phyloP scores from a whole-genome alignment of 805 yeast species.

The Wickerhamia fluorescens region DNA sequence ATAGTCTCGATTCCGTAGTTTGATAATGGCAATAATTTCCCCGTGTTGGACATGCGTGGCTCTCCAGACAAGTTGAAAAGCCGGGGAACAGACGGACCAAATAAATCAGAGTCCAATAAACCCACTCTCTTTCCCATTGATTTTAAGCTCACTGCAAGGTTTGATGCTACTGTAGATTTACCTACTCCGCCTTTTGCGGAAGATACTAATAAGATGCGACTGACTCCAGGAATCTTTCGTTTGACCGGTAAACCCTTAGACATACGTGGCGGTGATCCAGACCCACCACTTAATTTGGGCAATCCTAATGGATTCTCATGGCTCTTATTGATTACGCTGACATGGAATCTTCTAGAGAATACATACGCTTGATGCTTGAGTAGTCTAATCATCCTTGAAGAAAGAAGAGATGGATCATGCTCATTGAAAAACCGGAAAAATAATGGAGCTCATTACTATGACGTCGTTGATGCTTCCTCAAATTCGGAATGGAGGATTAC shows the following conservation, averaged over 20 bases:
- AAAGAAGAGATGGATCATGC: too few species aligned
- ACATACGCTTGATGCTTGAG: not conserved
- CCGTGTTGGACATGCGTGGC: slow-evolving; percentile 47
- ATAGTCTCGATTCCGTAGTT: slow-evolving; percentile 76
- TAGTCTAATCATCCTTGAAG: too few species aligned
- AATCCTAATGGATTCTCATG: slow-evolving; percentile 39
- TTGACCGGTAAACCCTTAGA: slow-evolving; percentile 51
- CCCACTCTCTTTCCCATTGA: slow-evolving; percentile 53
- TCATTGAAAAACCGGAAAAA: too few species aligned
- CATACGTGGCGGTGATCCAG: slow-evolving; percentile 32
- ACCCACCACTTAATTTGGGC: slow-evolving; percentile 15
- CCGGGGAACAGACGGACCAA: slow-evolving; percentile 80
- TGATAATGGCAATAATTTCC: slow-evolving; percentile 56
- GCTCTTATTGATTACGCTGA: too few species aligned
- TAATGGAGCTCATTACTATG: too few species aligned
- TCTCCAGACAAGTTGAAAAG: slow-evolving; percentile 64
- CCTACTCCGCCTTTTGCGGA: slow-evolving; percentile 84
- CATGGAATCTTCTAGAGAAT: not conserved
- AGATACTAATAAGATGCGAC: slow-evolving; percentile 55
- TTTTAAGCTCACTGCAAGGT: slow-evolving; percentile 58
- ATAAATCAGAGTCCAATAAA: slow-evolving; percentile 70
- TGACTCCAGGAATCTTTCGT: slow-evolving; percentile 53
- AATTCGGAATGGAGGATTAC: too few species aligned
- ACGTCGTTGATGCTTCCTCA: too few species aligned
- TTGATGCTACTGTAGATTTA: slow-evolving; percentile 66